Evolutionary conservation across 2,329 filamentous ascomycete species (phyloP), one percentile per base, ranked within the genome.

Genomic region (Epicoccum sorghinum): DNA sequence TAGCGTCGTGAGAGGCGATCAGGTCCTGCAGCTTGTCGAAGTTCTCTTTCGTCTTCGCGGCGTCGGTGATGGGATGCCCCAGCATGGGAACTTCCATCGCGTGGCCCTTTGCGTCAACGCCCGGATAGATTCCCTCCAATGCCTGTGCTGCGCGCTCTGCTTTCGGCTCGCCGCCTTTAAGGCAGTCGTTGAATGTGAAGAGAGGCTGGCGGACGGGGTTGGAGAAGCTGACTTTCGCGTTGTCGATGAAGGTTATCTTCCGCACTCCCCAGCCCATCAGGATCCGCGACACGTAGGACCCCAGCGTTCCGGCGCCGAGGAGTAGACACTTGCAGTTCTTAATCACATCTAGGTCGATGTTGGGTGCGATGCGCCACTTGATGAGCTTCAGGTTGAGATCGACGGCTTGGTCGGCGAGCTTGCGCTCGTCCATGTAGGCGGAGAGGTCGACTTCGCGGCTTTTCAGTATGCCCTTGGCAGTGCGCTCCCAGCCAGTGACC

Each of bases 341-440:
- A 71, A 98, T 93, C 27, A 85, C 84, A 27, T 97, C 92, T 8
- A 99, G 84, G 70, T 98, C 84, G 36, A 99, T 83, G 45, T 88
- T 87, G 0, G 95, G 95, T 7, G 92, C 91, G 66, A 99, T 91
- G 35, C 95, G 88, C 95, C 95, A 99, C 78, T 97, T 99, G 88
- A 99, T 99, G 53, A 99, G 83, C 77, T 98, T 98, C 56, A 98
- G 81, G 69, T 99, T 99, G 54, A 99, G 82, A 69, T 99, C 95
- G 8, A 98, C 93, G 0, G 93, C 92, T 72, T 96, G 92, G 70
- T 98, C 93, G 22, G 95, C 95, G 14, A 98, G 80, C 64, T 88
- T 87, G 30, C 83, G 80, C 6, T 95, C 93, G 69, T 99, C 93
- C 89, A 99, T 93, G 66, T 96, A 96, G 66, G 95, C 91, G 18